Percentiles rank a stretch among this genome's conserved stretches.
These are phyloP conservation scores for Durusdinium trenchii DNA, from an alignment of 73 alveolate genomes.

Conservation along the genomic window DNA sequence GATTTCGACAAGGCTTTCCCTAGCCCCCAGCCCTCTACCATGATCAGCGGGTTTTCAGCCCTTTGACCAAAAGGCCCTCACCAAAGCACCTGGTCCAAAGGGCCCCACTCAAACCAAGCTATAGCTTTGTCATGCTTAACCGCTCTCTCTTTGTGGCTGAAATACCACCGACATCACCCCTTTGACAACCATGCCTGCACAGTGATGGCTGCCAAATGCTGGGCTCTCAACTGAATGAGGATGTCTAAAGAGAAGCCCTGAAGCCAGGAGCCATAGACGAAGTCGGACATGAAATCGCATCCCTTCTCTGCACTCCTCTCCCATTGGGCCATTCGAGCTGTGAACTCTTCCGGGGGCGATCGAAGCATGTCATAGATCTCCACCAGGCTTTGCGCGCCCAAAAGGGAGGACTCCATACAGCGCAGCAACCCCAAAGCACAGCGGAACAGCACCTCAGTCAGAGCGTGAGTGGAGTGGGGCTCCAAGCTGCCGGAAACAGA, in stretches of 20 bases:
- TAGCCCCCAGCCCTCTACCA: no score
- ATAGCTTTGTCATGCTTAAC: no score
- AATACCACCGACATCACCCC: background rate
- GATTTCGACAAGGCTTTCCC: no score
- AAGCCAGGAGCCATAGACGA: slow-evolving; percentile 70
- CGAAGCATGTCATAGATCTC: slow-evolving; percentile 69
- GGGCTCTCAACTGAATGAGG: slow-evolving; percentile 1
- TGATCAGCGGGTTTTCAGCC: no score
- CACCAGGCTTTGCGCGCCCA: slow-evolving; percentile 1
- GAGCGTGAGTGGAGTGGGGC: background rate
- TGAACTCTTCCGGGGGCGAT: no score
- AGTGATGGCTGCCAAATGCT: slow-evolving; percentile 33
- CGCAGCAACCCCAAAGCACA: slow-evolving; percentile 58
- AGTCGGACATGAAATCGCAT: slow-evolving; percentile 21
- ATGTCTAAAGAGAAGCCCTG: slow-evolving; percentile 40
- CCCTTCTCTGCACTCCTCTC: background rate
- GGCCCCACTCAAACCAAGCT: no score
- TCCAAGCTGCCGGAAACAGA: no score
- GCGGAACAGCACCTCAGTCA: slow-evolving; percentile 68
- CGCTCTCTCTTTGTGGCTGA: no score
- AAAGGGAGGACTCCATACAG: slow-evolving; percentile 26
- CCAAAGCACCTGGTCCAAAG: no score
- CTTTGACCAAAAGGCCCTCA: no score
- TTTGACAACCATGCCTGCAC: slow-evolving; percentile 41
- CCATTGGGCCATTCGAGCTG: no score